phyloP scores from a whole-genome alignment of 768 basidiomycete species.

The Dentipellis sp. region DNA sequence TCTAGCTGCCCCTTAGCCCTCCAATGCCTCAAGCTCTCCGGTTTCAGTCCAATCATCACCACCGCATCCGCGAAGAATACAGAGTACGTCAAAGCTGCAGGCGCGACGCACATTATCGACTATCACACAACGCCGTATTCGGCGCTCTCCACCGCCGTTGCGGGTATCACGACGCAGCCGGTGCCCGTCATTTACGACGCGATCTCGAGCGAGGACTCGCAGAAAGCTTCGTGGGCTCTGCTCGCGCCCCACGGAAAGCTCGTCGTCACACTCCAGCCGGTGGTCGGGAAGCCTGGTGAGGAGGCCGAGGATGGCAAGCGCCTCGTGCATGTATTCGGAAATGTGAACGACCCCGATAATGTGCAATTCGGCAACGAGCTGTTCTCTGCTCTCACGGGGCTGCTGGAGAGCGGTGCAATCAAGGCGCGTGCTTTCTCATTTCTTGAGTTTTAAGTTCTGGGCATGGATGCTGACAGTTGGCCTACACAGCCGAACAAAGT shows the following conservation, averaged over 20 bases:
- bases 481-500: slow-evolving; percentile 14
- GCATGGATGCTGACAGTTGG: background rate
- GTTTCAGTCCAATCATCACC: slow-evolving; percentile 10
- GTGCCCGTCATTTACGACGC: slow-evolving; percentile 14
- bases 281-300: slow-evolving; percentile 8
- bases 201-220: slow-evolving; percentile 4
- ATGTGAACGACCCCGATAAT: slow-evolving; percentile 3
- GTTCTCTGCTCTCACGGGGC: background rate
- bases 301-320: slow-evolving; percentile 9
- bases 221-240: slow-evolving; percentile 7
- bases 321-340: slow-evolving; percentile 2
- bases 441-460: background rate
- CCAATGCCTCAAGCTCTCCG: slow-evolving; percentile 8
- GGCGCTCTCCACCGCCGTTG: slow-evolving; percentile 4
- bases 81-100: slow-evolving; percentile 5
- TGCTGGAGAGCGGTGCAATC: background rate
- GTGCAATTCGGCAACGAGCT: slow-evolving; percentile 18
- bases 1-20: background rate
- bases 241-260: slow-evolving; percentile 13
- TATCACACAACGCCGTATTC: background rate
- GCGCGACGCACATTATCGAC: slow-evolving; percentile 13
- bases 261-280: slow-evolving; percentile 5
- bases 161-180: slow-evolving; percentile 7
- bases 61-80: slow-evolving; percentile 10
- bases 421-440: background rate